These are phyloP conservation scores for Acacia melanoxylon DNA, from an alignment of 306 rosid species.

Conservation along the genomic window DNA sequence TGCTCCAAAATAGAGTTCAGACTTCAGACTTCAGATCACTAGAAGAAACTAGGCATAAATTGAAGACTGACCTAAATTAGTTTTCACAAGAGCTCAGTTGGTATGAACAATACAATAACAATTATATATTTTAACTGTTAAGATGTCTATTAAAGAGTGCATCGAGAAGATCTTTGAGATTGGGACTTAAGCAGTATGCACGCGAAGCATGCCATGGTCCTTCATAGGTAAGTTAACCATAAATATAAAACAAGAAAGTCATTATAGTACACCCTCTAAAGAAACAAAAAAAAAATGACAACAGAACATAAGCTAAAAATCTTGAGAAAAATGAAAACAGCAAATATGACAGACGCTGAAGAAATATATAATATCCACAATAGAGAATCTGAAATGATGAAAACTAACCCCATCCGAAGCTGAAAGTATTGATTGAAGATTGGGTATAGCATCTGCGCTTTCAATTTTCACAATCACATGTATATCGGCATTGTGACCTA, in stretches of 20 bases:
- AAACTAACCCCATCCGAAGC: slow-evolving; percentile 95
- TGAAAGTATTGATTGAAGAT: slow-evolving; percentile 84
- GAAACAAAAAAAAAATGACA: not conserved
- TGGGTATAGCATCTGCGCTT: slow-evolving; percentile 92
- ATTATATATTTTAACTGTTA: not conserved
- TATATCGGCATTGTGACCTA: slow-evolving; percentile 80
- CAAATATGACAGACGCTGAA: not conserved
- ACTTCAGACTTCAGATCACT: not conserved
- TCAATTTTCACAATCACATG: slow-evolving; percentile 90
- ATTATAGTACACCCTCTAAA: not conserved
- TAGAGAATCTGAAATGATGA: slow-evolving; percentile 13
- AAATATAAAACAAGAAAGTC: not conserved
- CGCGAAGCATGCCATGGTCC: not conserved
- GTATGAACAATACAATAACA: not conserved
- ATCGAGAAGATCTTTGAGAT: not conserved
- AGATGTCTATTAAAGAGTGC: not conserved
- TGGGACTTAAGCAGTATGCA: not conserved
- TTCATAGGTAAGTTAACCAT: not conserved
- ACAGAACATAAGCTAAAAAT: not conserved
- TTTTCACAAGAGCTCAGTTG: not conserved
- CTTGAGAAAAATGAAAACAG: not conserved
- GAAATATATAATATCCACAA: slow-evolving; percentile 19
- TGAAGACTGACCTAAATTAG: not conserved
- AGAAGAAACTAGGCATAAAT: slow-evolving; percentile 8
- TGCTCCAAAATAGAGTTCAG: slow-evolving; percentile 14